Evolutionary conservation across 306 rosid genomes (phyloP).

Genomic region (Begonia masoniana): DNA sequence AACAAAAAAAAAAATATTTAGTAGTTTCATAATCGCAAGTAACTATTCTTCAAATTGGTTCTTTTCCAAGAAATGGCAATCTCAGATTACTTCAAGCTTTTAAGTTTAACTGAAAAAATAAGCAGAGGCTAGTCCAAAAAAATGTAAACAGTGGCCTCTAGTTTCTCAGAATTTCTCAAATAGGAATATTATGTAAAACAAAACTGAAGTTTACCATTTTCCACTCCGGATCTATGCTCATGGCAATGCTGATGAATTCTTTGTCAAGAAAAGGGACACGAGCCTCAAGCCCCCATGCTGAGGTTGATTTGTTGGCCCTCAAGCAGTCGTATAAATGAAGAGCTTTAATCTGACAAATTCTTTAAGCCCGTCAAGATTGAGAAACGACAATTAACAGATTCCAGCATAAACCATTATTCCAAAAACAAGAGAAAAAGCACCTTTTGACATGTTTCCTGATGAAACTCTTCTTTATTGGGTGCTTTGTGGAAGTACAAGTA

Average conservation of each 20-base stretch:
- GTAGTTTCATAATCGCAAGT: too few species aligned
- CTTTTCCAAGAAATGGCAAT: too few species aligned
- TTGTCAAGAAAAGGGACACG: slow-evolving; percentile 95
- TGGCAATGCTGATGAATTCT: slow-evolving; percentile 59
- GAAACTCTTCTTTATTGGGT: slow-evolving; percentile 84
- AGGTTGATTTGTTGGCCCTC: slow-evolving; percentile 91
- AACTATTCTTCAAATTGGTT: too few species aligned
- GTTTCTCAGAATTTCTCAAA: slow-evolving; percentile 1
- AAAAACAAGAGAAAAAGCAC: slow-evolving; percentile 18
- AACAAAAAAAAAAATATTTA: too few species aligned
- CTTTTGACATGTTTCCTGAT: slow-evolving; percentile 88
- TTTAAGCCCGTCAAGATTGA: slow-evolving; percentile 9
- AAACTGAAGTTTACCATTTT: slow-evolving; percentile 49
- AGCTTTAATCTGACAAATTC: slow-evolving; percentile 56
- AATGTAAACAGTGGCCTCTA: too few species aligned
- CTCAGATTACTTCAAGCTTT: too few species aligned
- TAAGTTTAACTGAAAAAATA: too few species aligned
- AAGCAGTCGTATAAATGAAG: slow-evolving; percentile 95
- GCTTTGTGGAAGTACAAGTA: slow-evolving; percentile 98
- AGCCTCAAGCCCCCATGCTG: slow-evolving; percentile 99
- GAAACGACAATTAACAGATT: slow-evolving; percentile 9
- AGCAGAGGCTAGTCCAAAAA: too few species aligned
- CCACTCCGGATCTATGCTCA: slow-evolving; percentile 89
- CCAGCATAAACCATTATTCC: neutral
- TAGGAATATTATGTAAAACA: neutral